A percentile compares a stretch with the other conserved stretches of the same genome.
These are phyloP conservation scores for Sphaerostilbella broomeana DNA, from an alignment of 2,329 filamentous ascomycete genomes.

Conservation along the genomic window DNA sequence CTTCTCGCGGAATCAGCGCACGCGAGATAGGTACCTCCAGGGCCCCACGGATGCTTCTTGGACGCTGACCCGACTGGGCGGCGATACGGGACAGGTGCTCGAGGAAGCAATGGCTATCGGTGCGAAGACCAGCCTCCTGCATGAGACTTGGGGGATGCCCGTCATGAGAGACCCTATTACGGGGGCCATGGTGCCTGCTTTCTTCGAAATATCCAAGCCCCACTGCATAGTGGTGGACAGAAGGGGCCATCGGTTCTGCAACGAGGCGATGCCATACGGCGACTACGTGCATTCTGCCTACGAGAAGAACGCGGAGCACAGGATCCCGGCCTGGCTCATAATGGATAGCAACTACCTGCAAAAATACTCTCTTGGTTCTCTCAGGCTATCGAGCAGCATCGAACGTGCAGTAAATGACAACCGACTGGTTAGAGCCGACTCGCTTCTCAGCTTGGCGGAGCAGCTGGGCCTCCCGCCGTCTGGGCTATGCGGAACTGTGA, in stretches of 20 bases:
- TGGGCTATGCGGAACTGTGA: too few relatives aligned
- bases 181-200: background rate
- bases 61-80: background rate
- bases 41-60: background rate
- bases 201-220: background rate
- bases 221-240: background rate
- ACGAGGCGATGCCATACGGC: background rate
- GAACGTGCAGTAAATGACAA: background rate
- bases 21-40: too few relatives aligned
- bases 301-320: background rate
- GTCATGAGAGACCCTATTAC: background rate
- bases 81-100: background rate
- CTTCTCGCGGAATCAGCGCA: too few relatives aligned
- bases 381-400: background rate
- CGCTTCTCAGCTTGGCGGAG: background rate
- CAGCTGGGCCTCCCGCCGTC: background rate
- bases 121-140: background rate
- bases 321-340: background rate
- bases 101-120: background rate
- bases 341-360: background rate
- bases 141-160: background rate
- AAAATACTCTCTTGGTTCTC: background rate
- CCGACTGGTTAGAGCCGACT: background rate
- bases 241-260: background rate
- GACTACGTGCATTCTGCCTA: too few relatives aligned